These are phyloP conservation scores for Dimocarpus longan DNA, from an alignment of 345 rosid genomes.

Conservation along the genomic window DNA sequence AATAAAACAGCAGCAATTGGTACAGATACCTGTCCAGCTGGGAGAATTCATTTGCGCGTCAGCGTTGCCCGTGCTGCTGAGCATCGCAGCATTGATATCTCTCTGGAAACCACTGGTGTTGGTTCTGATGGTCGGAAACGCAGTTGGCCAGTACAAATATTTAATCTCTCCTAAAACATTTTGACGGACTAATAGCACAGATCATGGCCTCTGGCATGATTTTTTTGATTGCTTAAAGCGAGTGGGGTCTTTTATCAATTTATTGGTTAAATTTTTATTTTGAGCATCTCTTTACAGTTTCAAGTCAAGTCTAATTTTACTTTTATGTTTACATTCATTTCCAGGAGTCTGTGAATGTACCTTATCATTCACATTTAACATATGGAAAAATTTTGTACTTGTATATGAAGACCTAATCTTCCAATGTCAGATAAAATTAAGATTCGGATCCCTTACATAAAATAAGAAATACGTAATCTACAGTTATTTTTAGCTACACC, in stretches of 20 bases:
- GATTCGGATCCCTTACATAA: too few relatives aligned
- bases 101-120: conserved; percentile 65
- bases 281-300: background rate
- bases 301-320: background rate
- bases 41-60: conserved; percentile 61
- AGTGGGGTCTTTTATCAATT: background rate
- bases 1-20: conserved; percentile 51
- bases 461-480: too few relatives aligned
- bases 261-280: background rate
- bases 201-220: background rate
- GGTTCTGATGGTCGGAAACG: conserved; percentile 54
- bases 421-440: too few relatives aligned
- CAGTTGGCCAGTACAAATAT: conserved; percentile 77
- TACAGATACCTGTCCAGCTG: conserved; percentile 58
- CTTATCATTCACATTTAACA: too few relatives aligned
- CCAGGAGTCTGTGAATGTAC: background rate
- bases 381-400: too few relatives aligned
- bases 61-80: conserved; percentile 78
- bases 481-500: too few relatives aligned
- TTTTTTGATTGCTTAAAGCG: background rate
- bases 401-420: too few relatives aligned
- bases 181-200: background rate
- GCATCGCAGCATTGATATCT: conserved; percentile 86
- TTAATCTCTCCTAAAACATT: conserved; percentile 51
- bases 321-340: background rate